phyloP scores from a whole-genome alignment of 2,329 filamentous ascomycete species.

The Elsinoe fawcettii region DNA sequence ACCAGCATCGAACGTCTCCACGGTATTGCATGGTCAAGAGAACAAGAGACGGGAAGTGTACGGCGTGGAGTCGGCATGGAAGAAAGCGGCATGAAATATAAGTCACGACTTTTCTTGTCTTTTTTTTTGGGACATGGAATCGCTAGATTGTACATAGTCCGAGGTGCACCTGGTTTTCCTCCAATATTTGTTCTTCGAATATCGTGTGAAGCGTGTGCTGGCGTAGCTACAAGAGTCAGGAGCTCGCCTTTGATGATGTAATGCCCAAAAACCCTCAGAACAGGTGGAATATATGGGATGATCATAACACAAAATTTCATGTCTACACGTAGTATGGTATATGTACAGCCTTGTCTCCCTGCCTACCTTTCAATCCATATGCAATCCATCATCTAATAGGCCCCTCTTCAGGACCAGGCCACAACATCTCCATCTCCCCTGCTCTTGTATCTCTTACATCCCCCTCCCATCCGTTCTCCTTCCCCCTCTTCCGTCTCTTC shows the following conservation, averaged over 20 bases:
- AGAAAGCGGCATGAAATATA: neutral
- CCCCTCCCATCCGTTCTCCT: neutral
- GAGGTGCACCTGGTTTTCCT: neutral
- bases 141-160: slow-evolving; percentile 6
- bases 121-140: neutral
- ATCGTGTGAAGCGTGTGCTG: no score
- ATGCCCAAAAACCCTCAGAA: no score
- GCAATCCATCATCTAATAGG: neutral
- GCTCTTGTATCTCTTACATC: neutral
- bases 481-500: neutral
- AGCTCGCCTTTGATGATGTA: no score
- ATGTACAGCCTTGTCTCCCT: neutral
- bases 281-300: no score
- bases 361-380: neutral
- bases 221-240: no score
- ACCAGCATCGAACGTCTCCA: neutral
- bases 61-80: neutral
- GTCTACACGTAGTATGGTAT: slow-evolving; percentile 32
- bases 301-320: neutral
- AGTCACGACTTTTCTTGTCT: neutral
- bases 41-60: neutral
- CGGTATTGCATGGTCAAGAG: slow-evolving; percentile 1
- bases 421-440: neutral
- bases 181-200: no score
- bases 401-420: neutral